phyloP scores from a whole-genome alignment of 2,329 filamentous ascomycete genomes.

The Chaetothyriales sp. region DNA sequence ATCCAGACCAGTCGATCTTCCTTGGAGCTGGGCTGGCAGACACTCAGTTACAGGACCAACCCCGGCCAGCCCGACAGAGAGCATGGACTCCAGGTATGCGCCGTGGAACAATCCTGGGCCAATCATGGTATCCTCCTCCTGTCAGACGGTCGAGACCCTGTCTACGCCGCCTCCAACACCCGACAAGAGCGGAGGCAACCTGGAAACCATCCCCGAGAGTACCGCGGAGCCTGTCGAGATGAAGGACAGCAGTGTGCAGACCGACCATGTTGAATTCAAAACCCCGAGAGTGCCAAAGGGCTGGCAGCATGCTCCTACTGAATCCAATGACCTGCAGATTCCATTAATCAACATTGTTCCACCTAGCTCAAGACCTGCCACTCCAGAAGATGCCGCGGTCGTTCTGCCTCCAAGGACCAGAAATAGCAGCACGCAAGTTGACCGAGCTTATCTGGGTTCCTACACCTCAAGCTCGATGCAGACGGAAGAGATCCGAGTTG shows the following conservation, averaged over 20 bases:
- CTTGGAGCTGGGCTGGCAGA: slow-evolving; percentile 1
- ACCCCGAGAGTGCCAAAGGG: slow-evolving; percentile 1
- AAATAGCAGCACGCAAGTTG: slow-evolving; percentile 68
- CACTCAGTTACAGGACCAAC: slow-evolving; percentile 2
- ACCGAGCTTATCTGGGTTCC: slow-evolving; percentile 32
- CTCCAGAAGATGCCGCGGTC: slow-evolving; percentile 48
- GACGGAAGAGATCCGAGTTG: slow-evolving; percentile 80
- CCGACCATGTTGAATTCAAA: slow-evolving; percentile 9
- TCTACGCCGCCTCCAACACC: slow-evolving; percentile 24
- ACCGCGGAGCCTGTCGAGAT: slow-evolving; percentile 10
- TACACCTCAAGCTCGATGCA: slow-evolving; percentile 51
- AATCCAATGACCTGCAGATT: slow-evolving; percentile 36
- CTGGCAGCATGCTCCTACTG: slow-evolving; percentile 10
- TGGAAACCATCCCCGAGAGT: slow-evolving; percentile 14
- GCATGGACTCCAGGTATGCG: slow-evolving; percentile 4
- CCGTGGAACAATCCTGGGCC: slow-evolving; percentile 15
- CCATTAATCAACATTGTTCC: slow-evolving; percentile 87
- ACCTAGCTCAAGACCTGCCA: slow-evolving; percentile 66
- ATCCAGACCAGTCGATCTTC: background rate
- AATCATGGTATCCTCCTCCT: slow-evolving; percentile 28
- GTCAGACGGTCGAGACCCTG: slow-evolving; percentile 28
- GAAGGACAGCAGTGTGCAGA: slow-evolving; percentile 13
- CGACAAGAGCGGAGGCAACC: slow-evolving; percentile 13
- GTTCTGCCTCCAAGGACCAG: slow-evolving; percentile 70
- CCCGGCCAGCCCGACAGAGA: slow-evolving; percentile 10